phyloP scores from a whole-genome alignment of 2,329 filamentous ascomycete genomes.

The Nannizziopsis arthrosporioides region DNA sequence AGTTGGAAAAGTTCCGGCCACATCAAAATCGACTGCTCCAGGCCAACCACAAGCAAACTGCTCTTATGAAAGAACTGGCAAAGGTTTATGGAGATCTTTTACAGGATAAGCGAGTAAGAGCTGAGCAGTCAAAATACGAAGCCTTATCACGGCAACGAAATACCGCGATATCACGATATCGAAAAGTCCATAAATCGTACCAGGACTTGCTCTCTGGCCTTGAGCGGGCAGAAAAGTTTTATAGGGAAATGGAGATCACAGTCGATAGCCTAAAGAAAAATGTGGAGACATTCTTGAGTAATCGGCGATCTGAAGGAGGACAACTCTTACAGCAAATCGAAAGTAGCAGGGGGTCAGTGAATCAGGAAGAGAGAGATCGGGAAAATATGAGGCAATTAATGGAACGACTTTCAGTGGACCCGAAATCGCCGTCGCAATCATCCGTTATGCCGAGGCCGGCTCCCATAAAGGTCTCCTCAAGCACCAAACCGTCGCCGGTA shows the following conservation, averaged over 20 bases:
- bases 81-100: slow-evolving; percentile 73
- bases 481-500: slow-evolving; percentile 23
- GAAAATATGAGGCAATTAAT: slow-evolving; percentile 79
- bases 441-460: slow-evolving; percentile 33
- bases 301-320: slow-evolving; percentile 78
- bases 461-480: slow-evolving; percentile 21
- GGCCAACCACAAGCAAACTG: slow-evolving; percentile 88
- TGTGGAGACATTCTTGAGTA: slow-evolving; percentile 93
- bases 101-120: slow-evolving; percentile 84
- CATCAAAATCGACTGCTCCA: slow-evolving; percentile 85
- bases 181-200: slow-evolving; percentile 84
- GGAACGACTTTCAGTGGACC: slow-evolving; percentile 86
- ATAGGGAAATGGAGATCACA: slow-evolving; percentile 89
- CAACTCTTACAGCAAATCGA: slow-evolving; percentile 84
- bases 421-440: slow-evolving; percentile 36
- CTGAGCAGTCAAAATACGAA: slow-evolving; percentile 94
- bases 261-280: slow-evolving; percentile 89
- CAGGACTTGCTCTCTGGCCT: slow-evolving; percentile 78
- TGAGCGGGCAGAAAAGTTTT: slow-evolving; percentile 81
- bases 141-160: slow-evolving; percentile 70
- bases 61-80: slow-evolving; percentile 89
- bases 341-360: slow-evolving; percentile 52
- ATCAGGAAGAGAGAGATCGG: slow-evolving; percentile 66
- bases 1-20: slow-evolving; percentile 92
- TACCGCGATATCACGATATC: slow-evolving; percentile 73